Evolutionary conservation across 306 rosid genomes (phyloP).

Genomic region (Cajanus cajan): DNA sequence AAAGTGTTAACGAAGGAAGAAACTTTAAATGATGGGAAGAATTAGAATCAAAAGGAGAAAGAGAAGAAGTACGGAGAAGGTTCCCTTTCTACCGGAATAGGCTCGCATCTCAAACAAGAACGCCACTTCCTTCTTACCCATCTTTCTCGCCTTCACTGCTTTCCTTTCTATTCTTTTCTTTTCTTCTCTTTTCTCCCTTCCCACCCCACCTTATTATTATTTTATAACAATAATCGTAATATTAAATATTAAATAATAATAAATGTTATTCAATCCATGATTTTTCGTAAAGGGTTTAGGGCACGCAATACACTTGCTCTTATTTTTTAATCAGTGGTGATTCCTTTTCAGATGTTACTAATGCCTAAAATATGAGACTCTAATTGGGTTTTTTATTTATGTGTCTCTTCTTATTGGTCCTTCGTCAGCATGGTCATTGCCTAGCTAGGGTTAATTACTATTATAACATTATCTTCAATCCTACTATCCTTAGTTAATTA

Average conservation of each 20-base stretch:
- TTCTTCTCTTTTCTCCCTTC: conserved; percentile 22
- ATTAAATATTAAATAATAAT: background rate
- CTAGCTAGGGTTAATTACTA: conserved; percentile 14
- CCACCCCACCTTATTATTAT: conserved; percentile 24
- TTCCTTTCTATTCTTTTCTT: conserved; percentile 7
- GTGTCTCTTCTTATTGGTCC: conserved; percentile 28
- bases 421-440: conserved; percentile 38
- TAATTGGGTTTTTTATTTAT: background rate
- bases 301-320: conserved; percentile 18
- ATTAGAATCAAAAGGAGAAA: conserved; percentile 70
- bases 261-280: background rate
- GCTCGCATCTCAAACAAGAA: conserved; percentile 69
- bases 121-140: conserved; percentile 45
- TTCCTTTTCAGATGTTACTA: background rate
- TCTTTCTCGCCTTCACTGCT: conserved; percentile 28
- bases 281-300: conserved; percentile 34
- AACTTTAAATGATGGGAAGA: conserved; percentile 60
- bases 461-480: conserved; percentile 23
- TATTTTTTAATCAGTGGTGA: background rate
- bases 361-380: background rate
- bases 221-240: background rate
- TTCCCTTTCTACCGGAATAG: conserved; percentile 66
- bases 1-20: conserved; percentile 7
- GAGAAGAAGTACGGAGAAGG: conserved; percentile 74
- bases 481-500: conserved; percentile 9